Conservation (phyloP, 2,329 filamentous ascomycete species). For the Talaromyces islandicus region DNA sequence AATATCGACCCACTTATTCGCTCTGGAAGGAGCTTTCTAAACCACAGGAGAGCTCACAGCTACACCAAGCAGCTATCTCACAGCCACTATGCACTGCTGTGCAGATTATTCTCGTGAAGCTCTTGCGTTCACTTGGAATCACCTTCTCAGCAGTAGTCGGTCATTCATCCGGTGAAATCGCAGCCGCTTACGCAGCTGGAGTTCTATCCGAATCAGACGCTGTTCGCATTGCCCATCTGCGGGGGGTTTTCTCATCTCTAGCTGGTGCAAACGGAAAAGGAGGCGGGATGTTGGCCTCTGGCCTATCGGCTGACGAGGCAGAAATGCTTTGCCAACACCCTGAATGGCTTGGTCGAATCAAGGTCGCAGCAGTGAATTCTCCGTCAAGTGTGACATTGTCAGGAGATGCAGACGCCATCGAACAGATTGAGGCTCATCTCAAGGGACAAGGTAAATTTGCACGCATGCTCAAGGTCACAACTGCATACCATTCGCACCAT, state of each 20-base stretch:
- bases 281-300: slow-evolving; percentile 29
- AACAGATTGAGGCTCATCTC: slow-evolving; percentile 17
- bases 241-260: slow-evolving; percentile 20
- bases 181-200: slow-evolving; percentile 41
- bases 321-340: slow-evolving; percentile 7
- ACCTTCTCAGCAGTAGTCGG: slow-evolving; percentile 32
- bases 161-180: slow-evolving; percentile 38
- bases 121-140: slow-evolving; percentile 22
- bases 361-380: slow-evolving; percentile 30
- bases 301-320: slow-evolving; percentile 19
- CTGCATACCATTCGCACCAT: slow-evolving; percentile 37
- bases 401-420: slow-evolving; percentile 29
- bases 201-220: slow-evolving; percentile 30
- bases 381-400: slow-evolving; percentile 34
- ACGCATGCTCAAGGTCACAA: slow-evolving; percentile 28
- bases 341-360: slow-evolving; percentile 10
- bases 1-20: slow-evolving; percentile 12
- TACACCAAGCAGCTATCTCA: slow-evolving; percentile 14
- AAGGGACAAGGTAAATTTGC: slow-evolving; percentile 26
- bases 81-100: slow-evolving; percentile 17
- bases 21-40: slow-evolving; percentile 16
- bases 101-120: slow-evolving; percentile 14
- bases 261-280: slow-evolving; percentile 7
- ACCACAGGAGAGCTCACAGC: neutral
- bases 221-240: slow-evolving; percentile 35